A percentile compares a stretch with the other conserved stretches of the same genome.
Conservation (phyloP, 169 alveolate species). For the Eimeria zaria region DNA sequence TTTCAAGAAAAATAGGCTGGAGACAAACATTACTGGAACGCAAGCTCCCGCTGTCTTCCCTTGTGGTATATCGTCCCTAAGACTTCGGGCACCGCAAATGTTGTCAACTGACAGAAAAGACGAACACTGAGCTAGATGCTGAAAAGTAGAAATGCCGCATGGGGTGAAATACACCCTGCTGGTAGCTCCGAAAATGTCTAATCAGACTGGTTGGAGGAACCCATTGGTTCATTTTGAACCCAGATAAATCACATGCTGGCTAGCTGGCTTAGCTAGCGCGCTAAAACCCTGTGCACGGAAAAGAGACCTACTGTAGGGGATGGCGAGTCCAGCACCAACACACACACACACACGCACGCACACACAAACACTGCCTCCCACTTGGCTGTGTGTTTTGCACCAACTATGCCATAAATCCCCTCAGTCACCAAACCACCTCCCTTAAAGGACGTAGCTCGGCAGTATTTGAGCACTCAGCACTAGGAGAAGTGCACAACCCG, state of each 20-base stretch:
- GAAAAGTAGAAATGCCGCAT: background rate
- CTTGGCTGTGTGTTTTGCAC: background rate
- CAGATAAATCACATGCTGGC: constrained; percentile 35
- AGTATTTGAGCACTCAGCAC: background rate
- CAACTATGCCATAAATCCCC: background rate
- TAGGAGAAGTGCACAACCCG: background rate
- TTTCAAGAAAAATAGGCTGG: background rate
- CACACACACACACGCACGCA: too few species aligned
- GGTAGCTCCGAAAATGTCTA: constrained; percentile 6
- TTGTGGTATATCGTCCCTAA: background rate
- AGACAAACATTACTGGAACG: background rate
- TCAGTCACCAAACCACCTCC: constrained; percentile 10
- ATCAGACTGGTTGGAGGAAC: constrained; percentile 19
- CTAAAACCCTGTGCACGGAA: constrained; percentile 45
- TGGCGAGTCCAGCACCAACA: constrained; percentile 24
- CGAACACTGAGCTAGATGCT: background rate
- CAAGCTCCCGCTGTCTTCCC: background rate
- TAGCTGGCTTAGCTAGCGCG: constrained; percentile 54
- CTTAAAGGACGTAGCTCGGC: background rate
- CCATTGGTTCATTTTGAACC: background rate
- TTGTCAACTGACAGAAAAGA: background rate
- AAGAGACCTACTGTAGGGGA: background rate
- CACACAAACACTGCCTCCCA: constrained; percentile 46
- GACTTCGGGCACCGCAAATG: background rate
- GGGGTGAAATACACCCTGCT: background rate